phyloP scores from a whole-genome alignment of 495 filamentous ascomycete species.

The Halenospora varia region DNA sequence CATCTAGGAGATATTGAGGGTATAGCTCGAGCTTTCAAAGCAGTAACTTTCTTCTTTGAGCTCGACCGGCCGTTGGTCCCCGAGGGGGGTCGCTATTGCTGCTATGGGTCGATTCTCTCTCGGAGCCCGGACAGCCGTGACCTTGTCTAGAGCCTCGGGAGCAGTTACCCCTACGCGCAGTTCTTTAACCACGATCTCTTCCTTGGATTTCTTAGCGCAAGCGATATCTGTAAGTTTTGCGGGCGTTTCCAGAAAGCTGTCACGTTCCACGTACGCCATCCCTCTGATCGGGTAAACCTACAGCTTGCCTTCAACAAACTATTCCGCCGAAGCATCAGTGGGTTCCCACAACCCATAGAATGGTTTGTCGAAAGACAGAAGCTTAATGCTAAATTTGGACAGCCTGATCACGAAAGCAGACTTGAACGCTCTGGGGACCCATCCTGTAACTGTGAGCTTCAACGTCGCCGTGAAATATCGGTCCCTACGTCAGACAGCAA shows the following conservation, averaged over 20 bases:
- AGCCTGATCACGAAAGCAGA: constrained; percentile 13
- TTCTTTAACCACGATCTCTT: constrained; percentile 9
- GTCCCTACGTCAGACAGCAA: neutral
- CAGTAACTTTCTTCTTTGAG: constrained; percentile 21
- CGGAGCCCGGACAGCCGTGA: constrained; percentile 14
- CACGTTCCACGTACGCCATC: constrained; percentile 14
- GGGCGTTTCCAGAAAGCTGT: constrained; percentile 18
- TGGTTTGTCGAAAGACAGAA: constrained; percentile 13
- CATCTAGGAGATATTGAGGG: constrained; percentile 16
- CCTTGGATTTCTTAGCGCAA: constrained; percentile 13
- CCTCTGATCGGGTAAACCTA: constrained; percentile 9
- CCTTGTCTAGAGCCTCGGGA: constrained; percentile 11
- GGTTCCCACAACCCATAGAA: constrained; percentile 12
- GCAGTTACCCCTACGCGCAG: constrained; percentile 9
- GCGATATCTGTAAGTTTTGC: constrained; percentile 14
- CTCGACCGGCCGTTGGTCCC: constrained; percentile 9
- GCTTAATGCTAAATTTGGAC: constrained; percentile 12
- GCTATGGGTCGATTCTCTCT: constrained; percentile 16
- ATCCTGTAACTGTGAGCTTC: constrained; percentile 7
- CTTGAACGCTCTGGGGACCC: neutral
- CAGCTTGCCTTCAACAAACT: constrained; percentile 16
- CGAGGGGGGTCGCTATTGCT: constrained; percentile 5
- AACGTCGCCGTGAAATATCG: constrained; percentile 1
- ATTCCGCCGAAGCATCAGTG: constrained; percentile 14
- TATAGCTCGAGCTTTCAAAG: constrained; percentile 18